Evolutionary conservation across 2,329 filamentous ascomycete genomes (phyloP), one percentile per base, ranked within the genome.

Genomic region (Colletotrichum gigasporum): DNA sequence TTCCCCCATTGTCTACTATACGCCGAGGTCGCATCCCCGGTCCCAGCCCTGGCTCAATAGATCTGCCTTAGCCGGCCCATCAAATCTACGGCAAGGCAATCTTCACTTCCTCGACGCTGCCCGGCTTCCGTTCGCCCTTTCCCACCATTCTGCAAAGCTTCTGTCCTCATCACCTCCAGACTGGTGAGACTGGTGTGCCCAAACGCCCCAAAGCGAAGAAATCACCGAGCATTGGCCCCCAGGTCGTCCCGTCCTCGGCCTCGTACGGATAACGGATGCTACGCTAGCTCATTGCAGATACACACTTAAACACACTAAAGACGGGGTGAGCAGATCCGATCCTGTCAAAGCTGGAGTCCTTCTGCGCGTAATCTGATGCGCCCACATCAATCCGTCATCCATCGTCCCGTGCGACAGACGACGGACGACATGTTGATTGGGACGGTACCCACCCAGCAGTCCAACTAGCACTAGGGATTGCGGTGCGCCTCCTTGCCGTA

Each of bases 231-330:
- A 48, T 57, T 51, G 59, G 56, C 61, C 48, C 56, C 56, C 9
- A 64, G 56, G 34, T 61, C 61, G 56, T 64, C 61, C 56, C 42
- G 50, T 64, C 48, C 48, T 64, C 61, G 61, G 61, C 42, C 56
- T 61, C 61, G 20, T 48, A 50, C 34, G 34, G 48, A 50, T 42
- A 39, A 28, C 56, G 55, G 47, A 61, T 55, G 61, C 56, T 61
- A 61, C 61, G 35, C 61, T 64, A 64, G 56, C 34, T 53, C 48
- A 20, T 34, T 61, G 44, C 48, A 50, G n/a, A 32, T 24, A 30
- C 14, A 24, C 30, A 48, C 61, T 50, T 61, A 30, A 11, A 26
- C 41, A 34, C 56, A 37, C 56, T 64, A 64, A 53, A 50, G 32
- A 54, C 48, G 35, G 61, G 42, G 61, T 48, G n/a, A 64, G 42